These are phyloP conservation scores for Cercospora canescens DNA, from an alignment of 2,329 filamentous ascomycete genomes.

Conservation along the genomic window DNA sequence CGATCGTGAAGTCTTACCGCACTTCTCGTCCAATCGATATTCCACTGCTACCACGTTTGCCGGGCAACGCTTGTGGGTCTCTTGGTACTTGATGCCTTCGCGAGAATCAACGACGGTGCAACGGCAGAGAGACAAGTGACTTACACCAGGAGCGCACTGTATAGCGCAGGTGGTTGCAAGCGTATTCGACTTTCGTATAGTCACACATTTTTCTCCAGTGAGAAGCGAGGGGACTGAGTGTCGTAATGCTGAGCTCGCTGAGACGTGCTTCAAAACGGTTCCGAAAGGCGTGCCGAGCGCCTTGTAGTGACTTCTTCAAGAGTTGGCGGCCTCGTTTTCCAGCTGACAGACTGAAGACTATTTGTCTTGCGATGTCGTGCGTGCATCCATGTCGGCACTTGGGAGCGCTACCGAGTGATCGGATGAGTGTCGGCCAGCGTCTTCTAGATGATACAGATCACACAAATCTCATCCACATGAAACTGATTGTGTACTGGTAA, in stretches of 20 bases:
- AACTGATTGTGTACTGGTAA: background rate
- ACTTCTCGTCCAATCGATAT: constrained; percentile 50
- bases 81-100: constrained; percentile 47
- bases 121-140: background rate
- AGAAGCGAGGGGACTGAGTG: background rate
- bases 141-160: constrained; percentile 59
- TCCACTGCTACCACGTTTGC: constrained; percentile 57
- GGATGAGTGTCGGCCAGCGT: constrained; percentile 1
- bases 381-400: constrained; percentile 22
- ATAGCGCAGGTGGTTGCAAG: constrained; percentile 56
- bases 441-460: constrained; percentile 21
- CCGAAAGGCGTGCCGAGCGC: background rate
- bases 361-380: constrained; percentile 20
- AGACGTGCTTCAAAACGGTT: background rate
- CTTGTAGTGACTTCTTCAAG: background rate
- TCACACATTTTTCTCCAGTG: constrained; percentile 52
- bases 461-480: background rate
- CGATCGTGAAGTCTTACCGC: constrained; percentile 37
- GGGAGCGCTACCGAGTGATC: constrained; percentile 10
- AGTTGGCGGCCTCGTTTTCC: background rate
- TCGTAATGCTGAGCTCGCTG: background rate
- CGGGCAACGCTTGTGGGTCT: constrained; percentile 57
- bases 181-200: constrained; percentile 60
- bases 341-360: constrained; percentile 20
- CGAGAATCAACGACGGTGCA: background rate